Percentiles rank a stretch among this genome's conserved stretches.
Conservation (phyloP, 2,329 filamentous ascomycete genomes). For the Thyridium curvatum region DNA sequence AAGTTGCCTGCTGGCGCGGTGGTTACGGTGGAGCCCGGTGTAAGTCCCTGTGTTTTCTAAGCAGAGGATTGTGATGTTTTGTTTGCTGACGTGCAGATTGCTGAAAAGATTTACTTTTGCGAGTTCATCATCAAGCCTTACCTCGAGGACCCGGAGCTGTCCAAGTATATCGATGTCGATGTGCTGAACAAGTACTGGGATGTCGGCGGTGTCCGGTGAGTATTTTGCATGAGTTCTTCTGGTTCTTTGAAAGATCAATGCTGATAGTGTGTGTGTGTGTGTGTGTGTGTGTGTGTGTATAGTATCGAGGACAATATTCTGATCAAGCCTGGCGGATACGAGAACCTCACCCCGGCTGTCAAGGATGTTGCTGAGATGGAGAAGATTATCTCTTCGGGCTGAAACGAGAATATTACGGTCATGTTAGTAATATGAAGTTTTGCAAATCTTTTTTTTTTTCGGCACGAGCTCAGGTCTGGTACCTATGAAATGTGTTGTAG, state of each 20-base stretch:
- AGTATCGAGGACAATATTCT: slow-evolving; percentile 59
- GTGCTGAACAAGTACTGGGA: slow-evolving; percentile 77
- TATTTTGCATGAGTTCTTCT: too few species aligned
- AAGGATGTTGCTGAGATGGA: slow-evolving; percentile 57
- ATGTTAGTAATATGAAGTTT: too few species aligned
- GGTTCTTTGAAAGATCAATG: too few species aligned
- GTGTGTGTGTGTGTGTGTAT: too few species aligned
- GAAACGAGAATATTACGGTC: too few species aligned
- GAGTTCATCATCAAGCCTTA: slow-evolving; percentile 81
- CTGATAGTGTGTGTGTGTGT: too few species aligned
- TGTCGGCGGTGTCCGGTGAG: slow-evolving; percentile 66
- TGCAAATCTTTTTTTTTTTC: too few species aligned
- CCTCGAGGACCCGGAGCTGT: slow-evolving; percentile 63
- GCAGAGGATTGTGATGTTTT: too few species aligned
- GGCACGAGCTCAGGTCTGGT: too few species aligned
- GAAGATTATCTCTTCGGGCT: slow-evolving; percentile 34
- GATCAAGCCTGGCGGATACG: slow-evolving; percentile 53
- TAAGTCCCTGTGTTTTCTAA: slow-evolving; percentile 38
- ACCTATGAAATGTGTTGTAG: too few species aligned
- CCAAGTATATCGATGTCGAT: slow-evolving; percentile 67
- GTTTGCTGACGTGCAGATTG: too few species aligned
- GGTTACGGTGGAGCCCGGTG: slow-evolving; percentile 90
- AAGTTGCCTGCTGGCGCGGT: slow-evolving; percentile 71
- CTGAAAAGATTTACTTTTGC: slow-evolving; percentile 88
- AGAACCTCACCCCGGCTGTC: slow-evolving; percentile 59